These are phyloP conservation scores for Fusarium burgessii DNA, from an alignment of 2,329 filamentous ascomycete species.

Conservation along the genomic window DNA sequence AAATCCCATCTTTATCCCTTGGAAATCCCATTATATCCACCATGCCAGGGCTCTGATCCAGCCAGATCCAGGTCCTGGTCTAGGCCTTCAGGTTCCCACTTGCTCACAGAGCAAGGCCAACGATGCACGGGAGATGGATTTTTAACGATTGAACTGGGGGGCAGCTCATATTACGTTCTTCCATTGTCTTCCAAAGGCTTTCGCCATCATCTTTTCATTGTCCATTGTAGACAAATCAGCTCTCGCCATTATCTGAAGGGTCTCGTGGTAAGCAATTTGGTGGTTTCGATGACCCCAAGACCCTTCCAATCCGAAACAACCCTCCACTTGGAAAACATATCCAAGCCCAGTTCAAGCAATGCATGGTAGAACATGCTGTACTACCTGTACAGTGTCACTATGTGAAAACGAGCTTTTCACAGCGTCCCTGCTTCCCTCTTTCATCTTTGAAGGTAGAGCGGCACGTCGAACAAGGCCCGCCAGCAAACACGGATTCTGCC, in stretches of 20 bases:
- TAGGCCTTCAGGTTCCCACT: constrained; percentile 12
- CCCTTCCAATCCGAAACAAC: constrained; percentile 15
- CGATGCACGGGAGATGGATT: background rate
- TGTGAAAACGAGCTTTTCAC: background rate
- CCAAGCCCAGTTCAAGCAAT: background rate
- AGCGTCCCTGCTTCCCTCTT: background rate
- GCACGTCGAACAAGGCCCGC: background rate
- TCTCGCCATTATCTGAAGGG: constrained; percentile 6
- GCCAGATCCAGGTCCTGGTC: background rate
- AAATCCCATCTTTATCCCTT: constrained; percentile 35
- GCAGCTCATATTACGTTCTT: background rate
- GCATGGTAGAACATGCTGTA: background rate
- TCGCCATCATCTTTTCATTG: background rate
- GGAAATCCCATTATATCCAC: constrained; percentile 19
- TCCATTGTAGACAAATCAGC: background rate
- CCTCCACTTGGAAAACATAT: constrained; percentile 7
- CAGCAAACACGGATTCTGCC: background rate
- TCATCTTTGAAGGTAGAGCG: background rate
- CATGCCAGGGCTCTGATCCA: background rate
- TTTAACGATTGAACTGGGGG: background rate
- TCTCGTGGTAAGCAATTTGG: constrained; percentile 21
- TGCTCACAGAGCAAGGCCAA: background rate
- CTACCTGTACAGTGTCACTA: background rate
- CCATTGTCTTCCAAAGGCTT: background rate
- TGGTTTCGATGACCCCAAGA: constrained; percentile 28